Evolutionary conservation across 2,329 filamentous ascomycete genomes (phyloP).

Genomic region (Botrytis sinoallii): DNA sequence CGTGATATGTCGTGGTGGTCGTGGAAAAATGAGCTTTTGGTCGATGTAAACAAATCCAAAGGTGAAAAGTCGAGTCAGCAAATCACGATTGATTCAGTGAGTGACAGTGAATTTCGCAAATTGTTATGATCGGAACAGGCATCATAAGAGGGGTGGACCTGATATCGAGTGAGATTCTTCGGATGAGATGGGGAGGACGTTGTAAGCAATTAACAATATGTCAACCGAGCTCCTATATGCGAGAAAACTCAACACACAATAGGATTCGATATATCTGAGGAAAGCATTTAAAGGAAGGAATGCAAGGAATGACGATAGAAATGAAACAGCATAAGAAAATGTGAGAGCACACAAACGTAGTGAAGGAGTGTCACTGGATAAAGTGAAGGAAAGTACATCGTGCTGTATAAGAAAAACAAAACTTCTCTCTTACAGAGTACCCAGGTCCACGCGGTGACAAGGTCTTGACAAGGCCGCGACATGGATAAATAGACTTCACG

Average conservation of each 20-base stretch:
- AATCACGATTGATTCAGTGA: neutral
- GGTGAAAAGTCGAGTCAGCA: neutral
- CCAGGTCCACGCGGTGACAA: slow-evolving; percentile 10
- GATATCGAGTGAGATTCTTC: slow-evolving; percentile 2
- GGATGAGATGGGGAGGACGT: slow-evolving; percentile 1
- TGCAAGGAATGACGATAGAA: slow-evolving; percentile 2
- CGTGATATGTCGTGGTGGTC: neutral
- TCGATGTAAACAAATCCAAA: slow-evolving; percentile 9
- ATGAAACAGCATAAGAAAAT: slow-evolving; percentile 8
- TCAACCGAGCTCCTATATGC: neutral
- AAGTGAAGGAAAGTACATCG: slow-evolving; percentile 6
- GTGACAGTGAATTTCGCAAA: slow-evolving; percentile 11
- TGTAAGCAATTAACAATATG: slow-evolving; percentile 9
- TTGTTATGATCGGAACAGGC: slow-evolving; percentile 1
- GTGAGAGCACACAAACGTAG: slow-evolving; percentile 5
- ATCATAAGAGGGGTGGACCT: slow-evolving; percentile 9
- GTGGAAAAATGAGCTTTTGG: neutral
- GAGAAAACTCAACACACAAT: neutral
- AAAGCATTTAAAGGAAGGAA: slow-evolving; percentile 6
- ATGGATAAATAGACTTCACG: slow-evolving; percentile 15
- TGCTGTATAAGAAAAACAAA: slow-evolving; percentile 10
- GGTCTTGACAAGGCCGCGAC: slow-evolving; percentile 6
- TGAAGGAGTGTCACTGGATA: slow-evolving; percentile 8
- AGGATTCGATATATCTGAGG: neutral
- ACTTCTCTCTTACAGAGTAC: slow-evolving; percentile 5